Conservation (phyloP, 148 eudicot species). For the Persicaria tinctoria region DNA sequence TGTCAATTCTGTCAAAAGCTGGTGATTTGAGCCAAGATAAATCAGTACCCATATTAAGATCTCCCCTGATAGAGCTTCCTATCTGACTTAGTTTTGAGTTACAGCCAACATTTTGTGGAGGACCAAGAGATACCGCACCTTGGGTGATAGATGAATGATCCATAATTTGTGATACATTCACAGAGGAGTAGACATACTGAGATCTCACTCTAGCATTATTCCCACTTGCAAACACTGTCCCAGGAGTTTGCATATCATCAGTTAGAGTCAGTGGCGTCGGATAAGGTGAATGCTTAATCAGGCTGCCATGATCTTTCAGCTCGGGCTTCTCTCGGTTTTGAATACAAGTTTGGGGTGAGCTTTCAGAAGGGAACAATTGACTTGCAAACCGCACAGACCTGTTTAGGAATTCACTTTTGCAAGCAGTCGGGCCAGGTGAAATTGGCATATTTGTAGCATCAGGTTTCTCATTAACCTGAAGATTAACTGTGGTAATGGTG, state of each 20-base stretch:
- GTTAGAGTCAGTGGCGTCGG: conserved; percentile 71
- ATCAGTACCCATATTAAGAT: conserved; percentile 24
- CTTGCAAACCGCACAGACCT: conserved; percentile 30
- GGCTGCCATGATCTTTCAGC: conserved; percentile 22
- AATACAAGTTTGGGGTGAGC: conserved; percentile 40
- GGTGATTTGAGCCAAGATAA: conserved; percentile 59
- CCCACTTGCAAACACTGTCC: conserved; percentile 69
- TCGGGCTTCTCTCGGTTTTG: conserved; percentile 29
- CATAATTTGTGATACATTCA: conserved; percentile 13
- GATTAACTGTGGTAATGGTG: conserved; percentile 6
- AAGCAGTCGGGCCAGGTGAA: conserved; percentile 16
- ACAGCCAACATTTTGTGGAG: not conserved
- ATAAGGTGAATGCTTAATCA: conserved; percentile 51
- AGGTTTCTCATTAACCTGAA: not conserved
- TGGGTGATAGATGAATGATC: not conserved
- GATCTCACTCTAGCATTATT: conserved; percentile 51
- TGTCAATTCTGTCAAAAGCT: conserved; percentile 18
- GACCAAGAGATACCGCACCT: not conserved
- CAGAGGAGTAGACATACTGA: conserved; percentile 59
- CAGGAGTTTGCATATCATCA: conserved; percentile 96
- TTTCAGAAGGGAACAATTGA: conserved; percentile 14
- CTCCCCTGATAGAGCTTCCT: not conserved
- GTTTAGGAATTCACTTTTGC: conserved; percentile 27
- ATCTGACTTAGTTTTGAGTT: not conserved
- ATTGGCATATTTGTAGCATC: conserved; percentile 11